Evolutionary conservation across 306 rosid species (phyloP).

Genomic region (Prosopis cineraria): DNA sequence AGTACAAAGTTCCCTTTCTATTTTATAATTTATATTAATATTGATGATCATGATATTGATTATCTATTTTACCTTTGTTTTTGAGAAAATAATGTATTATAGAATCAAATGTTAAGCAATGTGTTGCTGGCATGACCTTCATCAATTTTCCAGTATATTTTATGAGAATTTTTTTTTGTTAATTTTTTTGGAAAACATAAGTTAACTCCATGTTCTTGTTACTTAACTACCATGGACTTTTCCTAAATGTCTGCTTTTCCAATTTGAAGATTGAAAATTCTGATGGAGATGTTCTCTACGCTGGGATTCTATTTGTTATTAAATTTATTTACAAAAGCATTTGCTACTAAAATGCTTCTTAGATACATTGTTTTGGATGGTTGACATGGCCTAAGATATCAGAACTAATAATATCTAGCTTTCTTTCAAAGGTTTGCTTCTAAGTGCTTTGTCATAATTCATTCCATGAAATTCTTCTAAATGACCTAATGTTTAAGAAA

Average conservation of each 20-base stretch:
- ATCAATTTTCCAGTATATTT: neutral
- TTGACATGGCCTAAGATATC: conserved; percentile 94
- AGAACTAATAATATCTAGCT: conserved; percentile 79
- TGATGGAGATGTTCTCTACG: conserved; percentile 71
- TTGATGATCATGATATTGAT: neutral
- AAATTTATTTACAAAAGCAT: conserved; percentile 60
- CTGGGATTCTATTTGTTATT: conserved; percentile 59
- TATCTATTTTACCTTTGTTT: neutral
- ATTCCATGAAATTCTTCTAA: neutral
- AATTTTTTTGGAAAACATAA: neutral
- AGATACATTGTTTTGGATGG: conserved; percentile 81
- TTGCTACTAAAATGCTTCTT: conserved; percentile 68
- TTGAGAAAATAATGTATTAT: neutral
- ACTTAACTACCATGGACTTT: conserved; percentile 30
- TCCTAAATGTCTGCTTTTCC: conserved; percentile 33
- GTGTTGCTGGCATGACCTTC: neutral
- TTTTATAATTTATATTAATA: neutral
- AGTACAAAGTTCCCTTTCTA: neutral
- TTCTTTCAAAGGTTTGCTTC: conserved; percentile 81
- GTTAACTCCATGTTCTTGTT: neutral
- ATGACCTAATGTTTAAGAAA: neutral
- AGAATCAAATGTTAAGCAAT: neutral
- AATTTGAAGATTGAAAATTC: conserved; percentile 57
- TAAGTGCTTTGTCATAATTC: conserved; percentile 7
- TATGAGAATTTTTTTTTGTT: neutral